phyloP scores from a whole-genome alignment of 2,329 filamentous ascomycete species.

The Lachnellula subtilissima region DNA sequence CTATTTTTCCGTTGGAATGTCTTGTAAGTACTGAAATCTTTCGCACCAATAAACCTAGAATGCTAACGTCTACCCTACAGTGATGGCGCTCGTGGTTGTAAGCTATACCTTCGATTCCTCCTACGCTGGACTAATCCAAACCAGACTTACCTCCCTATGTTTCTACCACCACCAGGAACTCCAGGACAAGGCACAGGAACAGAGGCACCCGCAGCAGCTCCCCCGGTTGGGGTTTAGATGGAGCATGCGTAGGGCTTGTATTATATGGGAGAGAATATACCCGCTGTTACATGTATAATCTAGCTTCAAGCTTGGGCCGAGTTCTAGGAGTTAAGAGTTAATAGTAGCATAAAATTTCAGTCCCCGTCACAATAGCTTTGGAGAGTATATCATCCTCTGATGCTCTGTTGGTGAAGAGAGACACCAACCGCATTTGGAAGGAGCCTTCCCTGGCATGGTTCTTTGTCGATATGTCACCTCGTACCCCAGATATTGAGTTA shows the following conservation, averaged over 20 bases:
- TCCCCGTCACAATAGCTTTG: not conserved
- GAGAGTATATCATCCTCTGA: too few species aligned
- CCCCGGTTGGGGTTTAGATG: slow-evolving; percentile 23
- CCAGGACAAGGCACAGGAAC: slow-evolving; percentile 37
- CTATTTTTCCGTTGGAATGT: slow-evolving; percentile 74
- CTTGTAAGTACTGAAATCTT: slow-evolving; percentile 49
- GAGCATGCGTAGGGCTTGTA: not conserved
- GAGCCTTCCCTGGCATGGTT: too few species aligned
- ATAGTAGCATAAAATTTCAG: not conserved
- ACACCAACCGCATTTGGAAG: too few species aligned
- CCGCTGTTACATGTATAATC: not conserved
- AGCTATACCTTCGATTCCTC: slow-evolving; percentile 19
- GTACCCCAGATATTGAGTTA: too few species aligned
- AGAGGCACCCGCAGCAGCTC: slow-evolving; percentile 44
- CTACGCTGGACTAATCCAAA: not conserved
- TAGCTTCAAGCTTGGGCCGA: not conserved
- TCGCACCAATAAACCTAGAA: not conserved
- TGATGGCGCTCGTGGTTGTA: slow-evolving; percentile 38
- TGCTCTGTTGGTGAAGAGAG: too few species aligned
- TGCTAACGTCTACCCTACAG: slow-evolving; percentile 13
- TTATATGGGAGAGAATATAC: slow-evolving; percentile 6
- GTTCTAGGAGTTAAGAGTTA: not conserved
- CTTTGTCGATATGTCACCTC: too few species aligned
- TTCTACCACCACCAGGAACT: slow-evolving; percentile 50
- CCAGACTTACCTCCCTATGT: slow-evolving; percentile 59